Percentiles rank a stretch among this genome's conserved stretches.
phyloP scores from a whole-genome alignment of 2,329 filamentous ascomycete genomes.

The Trichoderma citrinoviride region DNA sequence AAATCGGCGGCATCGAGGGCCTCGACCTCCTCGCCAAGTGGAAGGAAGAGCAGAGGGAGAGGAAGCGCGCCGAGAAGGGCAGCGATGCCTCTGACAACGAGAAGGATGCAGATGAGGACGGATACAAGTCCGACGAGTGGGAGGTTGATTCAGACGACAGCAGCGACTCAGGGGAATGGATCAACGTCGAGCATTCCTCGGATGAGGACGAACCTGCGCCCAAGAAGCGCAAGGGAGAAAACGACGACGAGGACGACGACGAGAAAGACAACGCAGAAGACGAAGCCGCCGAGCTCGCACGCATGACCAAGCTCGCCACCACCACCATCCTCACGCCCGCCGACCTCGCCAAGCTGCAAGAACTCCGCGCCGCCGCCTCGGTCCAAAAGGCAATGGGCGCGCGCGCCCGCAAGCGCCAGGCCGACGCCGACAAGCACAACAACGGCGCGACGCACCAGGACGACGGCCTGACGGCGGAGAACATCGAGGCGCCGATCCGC shows the following conservation, averaged over 20 bases:
- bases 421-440: conserved; percentile 44
- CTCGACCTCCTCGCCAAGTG: conserved; percentile 87
- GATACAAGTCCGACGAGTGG: conserved; percentile 56
- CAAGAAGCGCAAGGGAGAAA: conserved; percentile 42
- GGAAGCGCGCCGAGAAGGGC: conserved; percentile 66
- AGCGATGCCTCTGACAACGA: conserved; percentile 57
- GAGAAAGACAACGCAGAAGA: conserved; percentile 41
- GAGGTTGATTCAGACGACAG: conserved; percentile 60
- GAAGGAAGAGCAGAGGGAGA: conserved; percentile 84
- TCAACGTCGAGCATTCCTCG: conserved; percentile 75
- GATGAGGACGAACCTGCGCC: conserved; percentile 72
- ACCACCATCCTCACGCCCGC: conserved; percentile 93
- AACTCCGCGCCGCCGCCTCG: conserved; percentile 72
- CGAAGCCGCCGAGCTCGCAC: conserved; percentile 45
- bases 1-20: conserved; percentile 80
- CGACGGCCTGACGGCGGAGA: conserved; percentile 83
- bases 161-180: conserved; percentile 82
- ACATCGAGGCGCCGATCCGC: conserved; percentile 83
- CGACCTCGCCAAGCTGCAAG: conserved; percentile 89
- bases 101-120: conserved; percentile 55
- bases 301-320: conserved; percentile 76
- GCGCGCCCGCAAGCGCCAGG: conserved; percentile 45
- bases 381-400: conserved; percentile 61
- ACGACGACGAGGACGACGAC: conserved; percentile 29
- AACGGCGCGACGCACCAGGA: conserved; percentile 66